Conservation (phyloP, 1,284 basidiomycete genomes). For the Ustilago cynodontis region DNA sequence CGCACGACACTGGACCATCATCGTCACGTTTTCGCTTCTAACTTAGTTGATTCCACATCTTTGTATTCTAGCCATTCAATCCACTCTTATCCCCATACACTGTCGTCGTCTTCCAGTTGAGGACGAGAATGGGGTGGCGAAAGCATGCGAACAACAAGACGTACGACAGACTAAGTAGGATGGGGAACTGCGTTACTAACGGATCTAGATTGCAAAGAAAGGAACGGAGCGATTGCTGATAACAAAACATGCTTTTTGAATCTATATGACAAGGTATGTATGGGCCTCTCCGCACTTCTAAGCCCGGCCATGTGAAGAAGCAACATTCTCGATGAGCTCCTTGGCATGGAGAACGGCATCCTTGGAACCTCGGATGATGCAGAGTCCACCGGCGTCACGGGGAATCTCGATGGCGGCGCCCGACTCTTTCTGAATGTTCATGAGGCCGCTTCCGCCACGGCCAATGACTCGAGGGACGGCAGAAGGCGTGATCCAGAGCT, state of each 20-base stretch:
- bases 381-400: slow-evolving; percentile 52
- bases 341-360: slow-evolving; percentile 57
- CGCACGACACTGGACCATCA: neutral
- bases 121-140: no score
- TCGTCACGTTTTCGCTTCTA: slow-evolving; percentile 2
- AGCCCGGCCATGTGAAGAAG: slow-evolving; percentile 27
- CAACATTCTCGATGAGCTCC: slow-evolving; percentile 55
- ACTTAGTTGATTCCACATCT: neutral
- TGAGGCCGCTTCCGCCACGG: slow-evolving; percentile 53
- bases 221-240: slow-evolving; percentile 9
- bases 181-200: neutral
- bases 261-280: neutral
- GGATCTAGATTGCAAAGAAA: neutral
- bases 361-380: slow-evolving; percentile 60
- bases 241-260: slow-evolving; percentile 17
- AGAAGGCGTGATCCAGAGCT: slow-evolving; percentile 48
- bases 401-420: slow-evolving; percentile 63
- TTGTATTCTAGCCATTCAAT: slow-evolving; percentile 7
- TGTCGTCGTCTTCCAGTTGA: no score
- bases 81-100: neutral
- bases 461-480: slow-evolving; percentile 60
- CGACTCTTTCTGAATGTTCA: slow-evolving; percentile 56
- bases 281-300: neutral
- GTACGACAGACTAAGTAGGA: neutral
- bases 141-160: no score